Base-by-base conservation (phyloP, 2,329 filamentous ascomycete genomes). In the Phyllosticta citriasiana region DNA sequence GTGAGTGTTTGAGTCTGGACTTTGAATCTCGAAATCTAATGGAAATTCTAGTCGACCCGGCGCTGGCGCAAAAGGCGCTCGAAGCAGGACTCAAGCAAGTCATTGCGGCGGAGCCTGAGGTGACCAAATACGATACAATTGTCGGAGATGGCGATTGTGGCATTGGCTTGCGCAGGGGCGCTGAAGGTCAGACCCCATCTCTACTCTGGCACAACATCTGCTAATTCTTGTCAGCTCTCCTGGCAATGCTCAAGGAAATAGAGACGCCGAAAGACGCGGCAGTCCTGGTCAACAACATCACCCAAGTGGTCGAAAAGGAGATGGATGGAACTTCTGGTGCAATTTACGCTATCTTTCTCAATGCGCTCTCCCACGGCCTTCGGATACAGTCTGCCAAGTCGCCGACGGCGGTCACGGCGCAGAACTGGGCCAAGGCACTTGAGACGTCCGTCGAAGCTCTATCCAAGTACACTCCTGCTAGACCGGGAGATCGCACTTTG, bases 121-220 rank as follows among this genome's bases (percentile, higher is more conserved):
- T 89, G 60, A 89, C 87, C 10, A 81, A 77, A 60, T 89, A 82
- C 69, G 87, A 89, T 69, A 95, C 90, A 0, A 84, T 94, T 12
- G 90, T 96, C 25, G 91, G 91, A 52, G 91, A 96, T 70, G 91
- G 91, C 55, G 91, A 96, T 74, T 96, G 91, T 69, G 91, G 91
- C 9, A 89, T 91, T 62, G 90, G 90, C 4, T 78, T 96, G 64
- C 91, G 90, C 77, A 85, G 91, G 64, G 91, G 91, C 56, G 91
- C 91, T n/a, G 87, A 96, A 80, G 84, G 72, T 73, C 62, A 58
- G 55, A 50, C n/a, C 19, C 16, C 14, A 19, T 12, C 14, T 55
- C 14, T 10, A 5, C 22, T 24, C 30, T 33, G 22, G 9, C n/a
- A 7, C 4, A 26, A 40, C 40, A 27, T 55, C 16, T 30, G 27